These are phyloP conservation scores for Solanum chiquidenum DNA, from an alignment of 257 asterid species.

Conservation along the genomic window DNA sequence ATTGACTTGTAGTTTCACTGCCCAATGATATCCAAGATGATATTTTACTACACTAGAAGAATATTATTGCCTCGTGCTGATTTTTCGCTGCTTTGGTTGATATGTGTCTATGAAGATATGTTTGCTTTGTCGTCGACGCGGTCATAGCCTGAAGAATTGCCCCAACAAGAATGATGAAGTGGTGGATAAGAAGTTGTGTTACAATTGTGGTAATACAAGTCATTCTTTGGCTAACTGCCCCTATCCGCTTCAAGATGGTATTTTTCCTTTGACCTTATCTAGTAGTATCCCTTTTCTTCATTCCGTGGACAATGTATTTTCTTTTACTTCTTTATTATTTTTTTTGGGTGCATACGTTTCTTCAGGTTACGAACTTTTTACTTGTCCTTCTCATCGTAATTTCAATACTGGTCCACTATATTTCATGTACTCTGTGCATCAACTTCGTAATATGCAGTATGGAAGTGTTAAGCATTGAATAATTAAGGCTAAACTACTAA, in stretches of 20 bases:
- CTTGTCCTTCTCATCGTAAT: background rate
- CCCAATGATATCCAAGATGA: background rate
- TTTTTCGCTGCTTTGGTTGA: background rate
- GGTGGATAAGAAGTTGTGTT: constrained; percentile 53
- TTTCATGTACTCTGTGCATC: background rate
- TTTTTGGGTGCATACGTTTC: background rate
- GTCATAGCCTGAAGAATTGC: constrained; percentile 90
- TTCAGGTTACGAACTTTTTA: background rate
- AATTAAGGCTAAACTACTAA: background rate
- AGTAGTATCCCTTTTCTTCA: background rate
- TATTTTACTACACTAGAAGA: background rate
- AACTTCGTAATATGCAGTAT: background rate
- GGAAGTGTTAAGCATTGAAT: background rate
- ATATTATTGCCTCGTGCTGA: background rate
- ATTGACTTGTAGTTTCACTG: background rate
- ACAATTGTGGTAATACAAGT: constrained; percentile 78
- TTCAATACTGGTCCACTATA: background rate
- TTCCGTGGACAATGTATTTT: background rate
- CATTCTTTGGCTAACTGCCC: constrained; percentile 70
- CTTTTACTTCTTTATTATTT: background rate
- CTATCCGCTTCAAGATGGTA: constrained; percentile 87
- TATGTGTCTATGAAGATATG: constrained; percentile 44
- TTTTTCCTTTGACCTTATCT: background rate
- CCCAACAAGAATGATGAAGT: constrained; percentile 43
- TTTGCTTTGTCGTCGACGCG: constrained; percentile 67